A percentile compares a stretch with the other conserved stretches of the same genome.
Evolutionary conservation across 2,329 filamentous ascomycete genomes (phyloP).

Genomic region (Zymoseptoria pseudotritici): DNA sequence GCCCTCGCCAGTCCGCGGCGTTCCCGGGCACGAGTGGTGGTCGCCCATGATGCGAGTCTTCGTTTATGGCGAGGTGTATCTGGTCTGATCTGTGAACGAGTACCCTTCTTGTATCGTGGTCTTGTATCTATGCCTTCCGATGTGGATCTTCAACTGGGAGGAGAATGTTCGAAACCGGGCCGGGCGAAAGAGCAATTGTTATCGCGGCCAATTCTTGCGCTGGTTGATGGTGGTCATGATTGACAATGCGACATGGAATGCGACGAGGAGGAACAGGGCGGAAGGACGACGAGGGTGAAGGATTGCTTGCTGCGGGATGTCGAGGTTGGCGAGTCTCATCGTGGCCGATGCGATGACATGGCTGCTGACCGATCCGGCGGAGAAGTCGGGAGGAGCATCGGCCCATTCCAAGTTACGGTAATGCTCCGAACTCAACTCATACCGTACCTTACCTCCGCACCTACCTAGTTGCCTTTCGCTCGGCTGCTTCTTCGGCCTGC

Average conservation of each 20-base stretch:
- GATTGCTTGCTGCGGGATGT: not conserved
- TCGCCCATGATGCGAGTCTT: slow-evolving; percentile 5
- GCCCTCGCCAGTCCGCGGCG: slow-evolving; percentile 11
- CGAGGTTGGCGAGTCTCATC: not conserved
- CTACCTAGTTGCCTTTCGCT: not conserved
- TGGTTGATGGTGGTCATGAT: not conserved
- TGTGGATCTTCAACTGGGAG: not conserved
- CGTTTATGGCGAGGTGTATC: not conserved
- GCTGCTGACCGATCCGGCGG: not conserved
- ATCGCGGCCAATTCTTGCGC: not conserved
- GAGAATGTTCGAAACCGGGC: not conserved
- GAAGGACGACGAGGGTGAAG: not conserved
- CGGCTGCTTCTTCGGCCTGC: not conserved
- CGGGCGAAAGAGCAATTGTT: not conserved
- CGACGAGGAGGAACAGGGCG: not conserved
- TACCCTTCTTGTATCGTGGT: not conserved
- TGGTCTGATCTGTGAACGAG: not conserved
- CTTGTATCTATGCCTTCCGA: not conserved
- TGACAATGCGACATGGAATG: not conserved
- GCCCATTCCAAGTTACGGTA: not conserved
- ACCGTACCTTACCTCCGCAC: not conserved
- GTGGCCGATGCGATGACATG: not conserved
- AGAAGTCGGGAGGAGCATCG: not conserved
- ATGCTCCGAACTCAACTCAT: not conserved
- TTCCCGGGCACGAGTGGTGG: slow-evolving; percentile 12